Evolutionary conservation across 176 grass and related monocot species (phyloP), one percentile per base, ranked within the genome.

Genomic region (Echinochloa phyllopogon): DNA sequence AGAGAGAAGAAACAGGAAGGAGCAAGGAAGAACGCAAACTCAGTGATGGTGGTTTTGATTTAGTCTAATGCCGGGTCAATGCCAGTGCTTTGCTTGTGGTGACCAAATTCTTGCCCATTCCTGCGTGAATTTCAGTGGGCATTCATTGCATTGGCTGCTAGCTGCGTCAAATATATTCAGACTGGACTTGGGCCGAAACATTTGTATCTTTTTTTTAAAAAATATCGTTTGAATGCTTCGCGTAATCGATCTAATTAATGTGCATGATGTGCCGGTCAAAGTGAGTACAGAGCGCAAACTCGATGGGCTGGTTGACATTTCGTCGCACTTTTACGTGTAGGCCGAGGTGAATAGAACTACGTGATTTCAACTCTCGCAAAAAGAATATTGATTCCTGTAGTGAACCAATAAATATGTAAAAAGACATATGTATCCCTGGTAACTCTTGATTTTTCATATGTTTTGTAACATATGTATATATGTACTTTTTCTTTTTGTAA

Each of bases 31-130:
- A 69, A 23, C 10, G 5, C 6, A 3, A 3, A 4, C 3, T 24
- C 10, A 59, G 5, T 36, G 13, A 4, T 16, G 5, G 27, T 33
- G 29, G 29, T 33, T 33, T 65, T 36, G 14, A 37, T 16, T 6
- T 42, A 42, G 3, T 66, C 39, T 66, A 18, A 69, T 43, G 65
- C 21, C 42, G 68, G 42, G 69, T 48, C 69, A 71, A 71, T 14
- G 11, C 68, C 2, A 71, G 47, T 47, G 69, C 6, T 71, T 71
- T 47, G 69, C 68, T 71, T 71, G n/a, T 71, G 42, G 42, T 48
- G 69, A 71, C 42, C n/a, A 8, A 71, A 47, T 33, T 63, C 60
- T 63, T 15, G 24, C 60, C 29, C 24, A 1, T 13, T 29, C 23
- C 24, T 62, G 59, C 21, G 4, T 33, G 29, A 33, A 33, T 60